Evolutionary conservation across 1,139 yeast genomes (phyloP).

Genomic region (Yamadazyma spencermartinsiae): DNA sequence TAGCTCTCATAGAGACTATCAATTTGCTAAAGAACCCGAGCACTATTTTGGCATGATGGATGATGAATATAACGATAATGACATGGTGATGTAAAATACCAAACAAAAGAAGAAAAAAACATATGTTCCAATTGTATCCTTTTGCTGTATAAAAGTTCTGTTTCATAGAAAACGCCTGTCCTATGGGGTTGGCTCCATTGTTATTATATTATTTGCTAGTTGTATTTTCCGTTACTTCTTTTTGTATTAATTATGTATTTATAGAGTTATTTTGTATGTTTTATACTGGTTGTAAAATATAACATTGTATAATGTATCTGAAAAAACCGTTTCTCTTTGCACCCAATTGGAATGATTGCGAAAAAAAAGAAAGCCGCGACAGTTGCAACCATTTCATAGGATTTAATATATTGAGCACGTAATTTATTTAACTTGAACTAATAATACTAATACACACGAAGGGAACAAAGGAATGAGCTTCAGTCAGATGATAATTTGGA

Average conservation of each 20-base stretch:
- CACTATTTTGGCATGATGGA: slow-evolving; percentile 40
- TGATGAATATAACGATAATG: slow-evolving; percentile 17
- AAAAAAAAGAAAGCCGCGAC: background rate
- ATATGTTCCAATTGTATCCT: background rate
- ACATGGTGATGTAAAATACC: slow-evolving; percentile 7
- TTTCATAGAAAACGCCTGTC: too few relatives aligned
- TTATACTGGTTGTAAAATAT: slow-evolving; percentile 3
- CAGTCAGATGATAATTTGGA: background rate
- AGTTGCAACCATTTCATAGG: background rate
- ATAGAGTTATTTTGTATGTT: background rate
- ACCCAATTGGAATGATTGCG: slow-evolving; percentile 1
- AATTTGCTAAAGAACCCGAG: slow-evolving; percentile 38
- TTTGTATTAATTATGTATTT: background rate
- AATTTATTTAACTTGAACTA: background rate
- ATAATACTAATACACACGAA: background rate
- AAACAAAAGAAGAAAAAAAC: background rate
- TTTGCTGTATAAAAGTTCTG: background rate
- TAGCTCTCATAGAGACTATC: slow-evolving; percentile 4
- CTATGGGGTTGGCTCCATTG: background rate
- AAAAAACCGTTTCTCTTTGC: too few relatives aligned
- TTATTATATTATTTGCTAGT: background rate
- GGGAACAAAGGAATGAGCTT: background rate
- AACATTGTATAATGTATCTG: background rate
- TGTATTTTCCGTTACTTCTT: background rate
- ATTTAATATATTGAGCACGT: background rate